A percentile compares a stretch with the other conserved stretches of the same genome.
phyloP scores from a whole-genome alignment of 2,329 filamentous ascomycete species.

The Penicillium sp. region DNA sequence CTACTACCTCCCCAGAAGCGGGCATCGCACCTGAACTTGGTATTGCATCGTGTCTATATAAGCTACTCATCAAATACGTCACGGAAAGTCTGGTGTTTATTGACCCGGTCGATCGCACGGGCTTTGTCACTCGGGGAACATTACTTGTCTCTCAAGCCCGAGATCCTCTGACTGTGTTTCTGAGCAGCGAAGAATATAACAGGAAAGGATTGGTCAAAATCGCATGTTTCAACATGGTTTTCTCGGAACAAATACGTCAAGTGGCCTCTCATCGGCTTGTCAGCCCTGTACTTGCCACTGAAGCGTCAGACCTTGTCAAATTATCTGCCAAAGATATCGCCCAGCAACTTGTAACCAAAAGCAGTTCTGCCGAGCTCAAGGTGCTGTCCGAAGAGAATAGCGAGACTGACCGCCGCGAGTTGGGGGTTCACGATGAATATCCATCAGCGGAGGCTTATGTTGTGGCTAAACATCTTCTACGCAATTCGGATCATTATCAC shows the following conservation, averaged over 20 bases:
- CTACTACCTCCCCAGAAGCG: not conserved
- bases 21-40: slow-evolving; percentile 12
- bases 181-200: slow-evolving; percentile 17
- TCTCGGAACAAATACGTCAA: slow-evolving; percentile 43
- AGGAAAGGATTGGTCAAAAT: slow-evolving; percentile 23
- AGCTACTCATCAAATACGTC: slow-evolving; percentile 53
- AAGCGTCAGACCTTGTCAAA: slow-evolving; percentile 35
- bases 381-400: slow-evolving; percentile 50
- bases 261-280: slow-evolving; percentile 39
- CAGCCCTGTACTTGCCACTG: slow-evolving; percentile 19
- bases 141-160: slow-evolving; percentile 43
- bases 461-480: slow-evolving; percentile 48
- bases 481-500: slow-evolving; percentile 28
- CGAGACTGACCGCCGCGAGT: slow-evolving; percentile 44
- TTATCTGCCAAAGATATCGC: slow-evolving; percentile 41
- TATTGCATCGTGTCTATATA: slow-evolving; percentile 26
- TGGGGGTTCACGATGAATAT: slow-evolving; percentile 50
- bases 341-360: slow-evolving; percentile 31
- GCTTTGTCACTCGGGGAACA: slow-evolving; percentile 45
- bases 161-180: slow-evolving; percentile 31
- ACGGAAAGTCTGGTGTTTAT: slow-evolving; percentile 53
- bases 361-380: slow-evolving; percentile 40
- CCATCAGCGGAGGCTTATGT: slow-evolving; percentile 51
- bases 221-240: slow-evolving; percentile 35
- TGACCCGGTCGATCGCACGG: slow-evolving; percentile 56